Conservation (phyloP, 83 land plant species). For the Picea mariana region DNA sequence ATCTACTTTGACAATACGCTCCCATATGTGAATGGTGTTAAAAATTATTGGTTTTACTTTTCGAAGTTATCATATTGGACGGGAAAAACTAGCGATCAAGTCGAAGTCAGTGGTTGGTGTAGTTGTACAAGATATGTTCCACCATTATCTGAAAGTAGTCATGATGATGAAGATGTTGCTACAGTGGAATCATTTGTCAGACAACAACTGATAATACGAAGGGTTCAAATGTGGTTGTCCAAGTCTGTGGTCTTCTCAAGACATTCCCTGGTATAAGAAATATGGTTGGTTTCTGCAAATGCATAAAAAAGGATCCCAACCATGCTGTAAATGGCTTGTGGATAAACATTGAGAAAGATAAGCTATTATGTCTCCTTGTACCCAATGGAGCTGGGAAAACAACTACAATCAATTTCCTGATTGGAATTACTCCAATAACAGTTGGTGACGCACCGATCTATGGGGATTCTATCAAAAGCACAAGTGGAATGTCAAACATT, state of each 20-base stretch:
- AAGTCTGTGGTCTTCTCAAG: too few relatives aligned
- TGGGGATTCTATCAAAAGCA: too few relatives aligned
- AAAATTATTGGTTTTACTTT: conserved; percentile 84
- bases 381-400: conserved; percentile 98
- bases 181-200: too few relatives aligned
- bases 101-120: conserved; percentile 45
- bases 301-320: too few relatives aligned
- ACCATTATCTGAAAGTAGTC: too few relatives aligned
- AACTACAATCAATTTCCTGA: conserved; percentile 84
- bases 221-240: too few relatives aligned
- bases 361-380: conserved; percentile 85
- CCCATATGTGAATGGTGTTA: conserved; percentile 84
- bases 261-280: too few relatives aligned
- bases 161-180: too few relatives aligned
- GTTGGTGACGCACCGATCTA: conserved; percentile 57
- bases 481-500: too few relatives aligned
- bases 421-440: conserved; percentile 82
- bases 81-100: conserved; percentile 63
- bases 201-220: too few relatives aligned
- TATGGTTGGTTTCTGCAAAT: too few relatives aligned
- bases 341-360: conserved; percentile 82
- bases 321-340: conserved; percentile 25
- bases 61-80: conserved; percentile 83
- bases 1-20: conserved; percentile 91
- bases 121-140: too few relatives aligned